phyloP scores from a whole-genome alignment of 345 rosid species.

The Pugionium dolabratum region DNA sequence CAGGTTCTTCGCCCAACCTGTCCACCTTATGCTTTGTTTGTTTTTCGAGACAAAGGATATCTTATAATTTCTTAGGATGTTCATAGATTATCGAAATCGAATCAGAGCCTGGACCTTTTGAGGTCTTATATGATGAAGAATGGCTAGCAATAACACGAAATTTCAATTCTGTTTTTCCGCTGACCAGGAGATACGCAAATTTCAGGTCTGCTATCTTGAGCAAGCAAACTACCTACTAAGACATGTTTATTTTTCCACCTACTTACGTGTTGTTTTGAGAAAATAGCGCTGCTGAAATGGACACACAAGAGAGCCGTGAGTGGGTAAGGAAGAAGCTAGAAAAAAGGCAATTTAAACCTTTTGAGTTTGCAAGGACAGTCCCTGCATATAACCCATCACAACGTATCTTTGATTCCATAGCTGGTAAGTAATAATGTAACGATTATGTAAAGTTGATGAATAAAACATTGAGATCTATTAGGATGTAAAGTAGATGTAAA shows the following conservation, averaged over 20 bases:
- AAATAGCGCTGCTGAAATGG: slow-evolving; percentile 50
- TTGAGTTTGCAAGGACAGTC: slow-evolving; percentile 67
- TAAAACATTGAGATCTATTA: background rate
- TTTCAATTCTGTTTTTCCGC: slow-evolving; percentile 70
- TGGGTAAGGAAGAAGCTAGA: slow-evolving; percentile 68
- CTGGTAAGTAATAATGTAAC: slow-evolving; percentile 25
- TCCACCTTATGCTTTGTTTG: slow-evolving; percentile 11
- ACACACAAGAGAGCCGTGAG: slow-evolving; percentile 60
- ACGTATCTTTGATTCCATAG: slow-evolving; percentile 37
- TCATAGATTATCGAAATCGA: slow-evolving; percentile 75
- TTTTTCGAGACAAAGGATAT: slow-evolving; percentile 22
- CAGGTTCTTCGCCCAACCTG: slow-evolving; percentile 50
- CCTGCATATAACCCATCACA: slow-evolving; percentile 58
- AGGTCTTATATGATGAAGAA: slow-evolving; percentile 82
- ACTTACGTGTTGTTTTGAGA: slow-evolving; percentile 7
- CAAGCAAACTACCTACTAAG: slow-evolving; percentile 13
- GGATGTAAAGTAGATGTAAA: background rate
- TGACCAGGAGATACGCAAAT: slow-evolving; percentile 49
- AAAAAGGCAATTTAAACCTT: slow-evolving; percentile 66
- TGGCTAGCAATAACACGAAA: slow-evolving; percentile 75
- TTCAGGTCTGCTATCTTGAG: slow-evolving; percentile 52
- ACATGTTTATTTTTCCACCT: background rate
- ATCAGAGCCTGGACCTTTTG: slow-evolving; percentile 73
- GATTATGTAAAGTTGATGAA: slow-evolving; percentile 13
- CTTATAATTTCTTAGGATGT: slow-evolving; percentile 32